A percentile compares a stretch with the other conserved stretches of the same genome.
These are phyloP conservation scores for Mycena vitilis DNA, from an alignment of 768 basidiomycete genomes.

Conservation along the genomic window DNA sequence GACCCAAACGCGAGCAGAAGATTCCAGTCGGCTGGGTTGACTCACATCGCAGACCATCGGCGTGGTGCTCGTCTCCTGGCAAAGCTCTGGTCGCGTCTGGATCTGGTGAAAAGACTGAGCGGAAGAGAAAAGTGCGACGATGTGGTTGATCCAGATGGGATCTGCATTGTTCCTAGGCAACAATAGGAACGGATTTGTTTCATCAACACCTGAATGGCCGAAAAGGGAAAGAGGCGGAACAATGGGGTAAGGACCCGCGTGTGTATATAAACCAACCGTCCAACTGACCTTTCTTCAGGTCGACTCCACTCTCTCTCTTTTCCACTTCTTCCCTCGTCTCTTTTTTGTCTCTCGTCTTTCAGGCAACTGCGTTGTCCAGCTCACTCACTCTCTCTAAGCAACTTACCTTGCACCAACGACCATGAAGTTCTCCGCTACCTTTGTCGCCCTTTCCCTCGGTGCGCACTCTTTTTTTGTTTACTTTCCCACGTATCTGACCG, in stretches of 20 bases:
- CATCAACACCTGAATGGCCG: not conserved
- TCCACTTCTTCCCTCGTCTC: constrained; percentile 3
- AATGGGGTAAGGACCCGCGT: not conserved
- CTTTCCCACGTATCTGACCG: too few species aligned
- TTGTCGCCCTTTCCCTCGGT: constrained; percentile 30
- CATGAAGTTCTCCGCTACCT: constrained; percentile 34
- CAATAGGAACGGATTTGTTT: not conserved
- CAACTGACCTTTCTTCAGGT: not conserved
- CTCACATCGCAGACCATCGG: too few species aligned
- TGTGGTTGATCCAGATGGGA: not conserved
- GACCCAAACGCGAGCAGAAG: too few species aligned
- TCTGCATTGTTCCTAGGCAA: not conserved
- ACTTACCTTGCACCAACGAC: constrained; percentile 9
- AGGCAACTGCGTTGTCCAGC: constrained; percentile 33
- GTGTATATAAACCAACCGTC: not conserved
- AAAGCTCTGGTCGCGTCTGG: too few species aligned
- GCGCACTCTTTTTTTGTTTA: not conserved
- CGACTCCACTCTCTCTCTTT: not conserved
- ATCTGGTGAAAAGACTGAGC: too few species aligned
- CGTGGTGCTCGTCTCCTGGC: too few species aligned
- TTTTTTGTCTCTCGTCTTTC: constrained; percentile 7
- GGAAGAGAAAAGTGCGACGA: not conserved
- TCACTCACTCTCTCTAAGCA: constrained; percentile 13
- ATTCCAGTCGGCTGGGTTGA: too few species aligned
- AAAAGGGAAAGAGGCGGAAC: not conserved